Evolutionary conservation across 2,329 filamentous ascomycete species (phyloP), one percentile per base, ranked within the genome.

Genomic region (Cytospora leucostoma): DNA sequence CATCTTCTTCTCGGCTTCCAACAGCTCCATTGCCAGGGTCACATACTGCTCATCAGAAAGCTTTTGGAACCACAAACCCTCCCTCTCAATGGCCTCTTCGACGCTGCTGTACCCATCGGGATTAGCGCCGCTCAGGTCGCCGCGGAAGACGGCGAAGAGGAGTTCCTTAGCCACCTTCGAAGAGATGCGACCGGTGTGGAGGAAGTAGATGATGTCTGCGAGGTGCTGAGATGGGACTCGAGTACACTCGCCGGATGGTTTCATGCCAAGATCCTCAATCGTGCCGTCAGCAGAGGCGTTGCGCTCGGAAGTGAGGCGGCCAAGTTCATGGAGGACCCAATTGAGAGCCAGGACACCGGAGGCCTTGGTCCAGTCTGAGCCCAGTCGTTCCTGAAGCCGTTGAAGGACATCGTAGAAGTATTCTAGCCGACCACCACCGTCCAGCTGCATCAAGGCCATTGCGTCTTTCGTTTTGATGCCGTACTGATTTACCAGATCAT

Each of bases 381-480:
- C 63, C 0, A 75, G 67, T 0, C 70, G 68, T 17, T 33, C 56
- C 54, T 78, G 74, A 0, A 88, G 70, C 1, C 74, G 72, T 3
- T 81, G 78, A 1, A 91, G 79, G 0, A 92, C 84, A 33, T 85
- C 82, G 71, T 90, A 88, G 71, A 93, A 96, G 74, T 93, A 97
- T 68, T 97, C 88, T 4, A 95, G 78, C 50, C 93, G 84, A 8
- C 87, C 87, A 8, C 93, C 93, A 61, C 89, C 85, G 67, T 98
- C 91, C 0, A 96, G 79, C 8, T 85, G 83, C 54, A 93, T 82
- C 38, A 99, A 79, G 0, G 93, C 90, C 67, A 91, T 84, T 1
- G 94, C 93, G 71, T 99, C 95, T 72, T 95, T 95, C 8, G 86
- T 74, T 0, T 88, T 90, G 13, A 99, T 79, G 0, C 86, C 86